Evolutionary conservation across 345 rosid species (phyloP).

Genomic region (Eucalyptus coolabah): DNA sequence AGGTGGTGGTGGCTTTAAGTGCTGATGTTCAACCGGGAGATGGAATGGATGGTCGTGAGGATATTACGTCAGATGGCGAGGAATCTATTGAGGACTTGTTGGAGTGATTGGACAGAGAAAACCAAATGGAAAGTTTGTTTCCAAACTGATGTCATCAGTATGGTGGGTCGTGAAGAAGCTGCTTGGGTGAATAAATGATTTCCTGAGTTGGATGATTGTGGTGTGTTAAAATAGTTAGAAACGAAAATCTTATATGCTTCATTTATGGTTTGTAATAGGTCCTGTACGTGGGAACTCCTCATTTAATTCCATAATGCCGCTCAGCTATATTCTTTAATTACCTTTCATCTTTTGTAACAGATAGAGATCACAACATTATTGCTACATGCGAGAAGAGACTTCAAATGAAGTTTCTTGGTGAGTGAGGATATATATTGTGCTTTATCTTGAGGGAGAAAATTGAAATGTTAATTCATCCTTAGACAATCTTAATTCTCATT

Average conservation of each 20-base stretch:
- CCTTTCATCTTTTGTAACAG: neutral
- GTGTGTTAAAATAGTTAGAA: neutral
- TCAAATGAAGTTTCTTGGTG: neutral
- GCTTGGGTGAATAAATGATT: neutral
- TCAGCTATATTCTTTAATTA: neutral
- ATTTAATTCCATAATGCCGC: neutral
- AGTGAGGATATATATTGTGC: neutral
- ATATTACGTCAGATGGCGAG: neutral
- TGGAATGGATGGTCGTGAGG: neutral
- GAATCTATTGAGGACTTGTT: neutral
- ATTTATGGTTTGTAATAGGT: neutral
- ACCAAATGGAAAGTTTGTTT: neutral
- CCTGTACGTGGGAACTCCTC: neutral
- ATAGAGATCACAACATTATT: neutral
- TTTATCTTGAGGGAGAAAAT: neutral
- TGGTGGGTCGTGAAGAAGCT: neutral
- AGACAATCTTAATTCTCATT: neutral
- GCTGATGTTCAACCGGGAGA: neutral
- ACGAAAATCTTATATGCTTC: neutral
- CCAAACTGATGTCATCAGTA: neutral
- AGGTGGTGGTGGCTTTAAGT: neutral
- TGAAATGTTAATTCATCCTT: neutral
- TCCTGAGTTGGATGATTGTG: neutral
- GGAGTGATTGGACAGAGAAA: neutral
- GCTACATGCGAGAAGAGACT: neutral